Evolutionary conservation across 2,329 filamentous ascomycete genomes (phyloP).

Genomic region (Cercospora beticola): DNA sequence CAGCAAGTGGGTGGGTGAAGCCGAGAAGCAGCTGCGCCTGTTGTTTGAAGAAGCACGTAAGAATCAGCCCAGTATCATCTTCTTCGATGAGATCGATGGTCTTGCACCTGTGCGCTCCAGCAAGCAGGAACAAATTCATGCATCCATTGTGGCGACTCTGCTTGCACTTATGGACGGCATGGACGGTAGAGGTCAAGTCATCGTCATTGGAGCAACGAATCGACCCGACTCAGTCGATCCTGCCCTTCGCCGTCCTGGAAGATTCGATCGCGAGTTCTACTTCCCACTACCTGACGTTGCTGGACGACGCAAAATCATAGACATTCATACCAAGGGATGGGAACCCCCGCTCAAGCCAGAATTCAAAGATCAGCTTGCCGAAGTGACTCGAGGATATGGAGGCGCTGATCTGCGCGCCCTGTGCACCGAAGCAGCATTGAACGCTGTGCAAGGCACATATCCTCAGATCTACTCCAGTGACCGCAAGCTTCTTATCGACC

Average conservation of each 20-base stretch:
- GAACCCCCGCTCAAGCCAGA: conserved; percentile 68
- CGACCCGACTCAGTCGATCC: conserved; percentile 95
- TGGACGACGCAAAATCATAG: conserved; percentile 79
- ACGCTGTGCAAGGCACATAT: conserved; percentile 91
- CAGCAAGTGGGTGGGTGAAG: conserved; percentile 98
- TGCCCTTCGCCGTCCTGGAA: conserved; percentile 86
- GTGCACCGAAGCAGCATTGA: conserved; percentile 92
- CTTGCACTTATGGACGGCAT: conserved; percentile 95
- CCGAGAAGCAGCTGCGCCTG: conserved; percentile 87
- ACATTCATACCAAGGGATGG: conserved; percentile 96
- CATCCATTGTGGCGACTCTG: conserved; percentile 94
- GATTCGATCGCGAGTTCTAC: conserved; percentile 97
- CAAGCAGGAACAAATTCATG: conserved; percentile 98
- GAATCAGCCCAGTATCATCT: conserved; percentile 97
- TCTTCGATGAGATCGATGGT: conserved; percentile 98
- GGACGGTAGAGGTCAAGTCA: conserved; percentile 96
- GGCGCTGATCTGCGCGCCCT: conserved; percentile 92
- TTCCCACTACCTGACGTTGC: conserved; percentile 85
- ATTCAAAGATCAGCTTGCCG: conserved; percentile 82
- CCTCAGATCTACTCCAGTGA: conserved; percentile 93
- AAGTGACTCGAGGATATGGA: conserved; percentile 92
- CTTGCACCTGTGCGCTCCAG: conserved; percentile 93
- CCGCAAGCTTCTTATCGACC: conserved; percentile 85
- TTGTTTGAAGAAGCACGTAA: conserved; percentile 94
- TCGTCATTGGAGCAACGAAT: conserved; percentile 98